Evolutionary conservation across 768 basidiomycete species (phyloP).

Genomic region (Candolleomyces eurysporus): DNA sequence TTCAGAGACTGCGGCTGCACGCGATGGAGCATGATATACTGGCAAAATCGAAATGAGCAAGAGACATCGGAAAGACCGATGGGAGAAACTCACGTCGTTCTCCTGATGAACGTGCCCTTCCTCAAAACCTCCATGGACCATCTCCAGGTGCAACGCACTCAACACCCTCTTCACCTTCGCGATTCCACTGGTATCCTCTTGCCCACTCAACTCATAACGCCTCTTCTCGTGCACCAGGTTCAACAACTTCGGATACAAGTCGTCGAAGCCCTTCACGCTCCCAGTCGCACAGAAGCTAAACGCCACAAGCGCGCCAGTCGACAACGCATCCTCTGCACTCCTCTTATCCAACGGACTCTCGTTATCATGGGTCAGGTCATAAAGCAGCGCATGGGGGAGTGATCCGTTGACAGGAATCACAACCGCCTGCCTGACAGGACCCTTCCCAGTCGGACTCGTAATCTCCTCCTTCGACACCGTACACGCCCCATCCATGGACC

Average conservation of each 20-base stretch:
- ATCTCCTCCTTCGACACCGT: conserved; percentile 75
- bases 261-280: conserved; percentile 96
- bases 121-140: conserved; percentile 80
- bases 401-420: conserved; percentile 85
- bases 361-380: conserved; percentile 97
- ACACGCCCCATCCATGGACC: conserved; percentile 93
- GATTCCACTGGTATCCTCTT: conserved; percentile 56
- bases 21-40: conserved; percentile 94
- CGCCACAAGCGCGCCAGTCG: conserved; percentile 88
- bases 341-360: conserved; percentile 89
- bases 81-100: conserved; percentile 67
- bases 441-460: conserved; percentile 79
- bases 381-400: conserved; percentile 87
- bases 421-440: conserved; percentile 67
- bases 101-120: conserved; percentile 98
- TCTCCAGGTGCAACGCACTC: conserved; percentile 88
- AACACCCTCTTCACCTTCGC: conserved; percentile 64
- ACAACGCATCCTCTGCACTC: conserved; percentile 92
- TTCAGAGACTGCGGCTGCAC: conserved; percentile 88
- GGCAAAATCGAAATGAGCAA: background rate
- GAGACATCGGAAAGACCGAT: background rate
- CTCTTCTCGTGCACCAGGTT: conserved; percentile 85
- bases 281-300: conserved; percentile 89
- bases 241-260: conserved; percentile 92
- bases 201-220: conserved; percentile 66